A percentile compares a stretch with the other conserved stretches of the same genome.
Evolutionary conservation across 1,284 basidiomycete species (phyloP).

Genomic region (Cutaneotrichosporon mucoides): DNA sequence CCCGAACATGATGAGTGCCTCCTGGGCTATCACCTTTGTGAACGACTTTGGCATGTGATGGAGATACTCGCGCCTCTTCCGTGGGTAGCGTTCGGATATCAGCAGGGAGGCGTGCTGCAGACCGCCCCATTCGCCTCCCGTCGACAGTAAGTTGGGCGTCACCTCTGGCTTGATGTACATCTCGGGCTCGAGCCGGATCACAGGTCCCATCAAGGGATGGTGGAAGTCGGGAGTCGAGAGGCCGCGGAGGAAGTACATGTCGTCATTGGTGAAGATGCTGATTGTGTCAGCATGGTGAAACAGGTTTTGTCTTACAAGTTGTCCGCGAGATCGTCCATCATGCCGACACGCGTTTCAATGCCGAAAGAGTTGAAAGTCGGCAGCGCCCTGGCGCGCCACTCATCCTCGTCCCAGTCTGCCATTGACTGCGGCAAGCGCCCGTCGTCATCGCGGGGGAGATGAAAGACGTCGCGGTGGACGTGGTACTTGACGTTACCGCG

Average conservation of each 20-base stretch:
- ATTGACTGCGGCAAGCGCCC: constrained; percentile 6
- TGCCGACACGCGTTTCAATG: constrained; percentile 36
- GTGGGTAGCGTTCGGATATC: constrained; percentile 32
- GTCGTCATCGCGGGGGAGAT: constrained; percentile 33
- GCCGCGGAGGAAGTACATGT: constrained; percentile 39
- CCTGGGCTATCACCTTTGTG: constrained; percentile 27
- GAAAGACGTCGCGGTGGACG: constrained; percentile 38
- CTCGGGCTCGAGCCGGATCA: constrained; percentile 32
- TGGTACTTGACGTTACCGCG: constrained; percentile 32
- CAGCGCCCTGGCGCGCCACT: constrained; percentile 29
- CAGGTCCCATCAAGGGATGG: constrained; percentile 35
- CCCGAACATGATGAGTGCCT: constrained; percentile 39
- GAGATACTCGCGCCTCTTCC: constrained; percentile 30
- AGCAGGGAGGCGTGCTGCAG: constrained; percentile 34
- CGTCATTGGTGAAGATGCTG: constrained; percentile 41
- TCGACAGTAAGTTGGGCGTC: constrained; percentile 18
- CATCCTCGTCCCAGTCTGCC: constrained; percentile 20
- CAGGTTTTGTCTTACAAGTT: constrained; percentile 31
- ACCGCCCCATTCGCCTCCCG: constrained; percentile 42
- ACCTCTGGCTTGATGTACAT: constrained; percentile 27
- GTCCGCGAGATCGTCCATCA: constrained; percentile 32
- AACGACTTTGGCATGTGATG: constrained; percentile 40
- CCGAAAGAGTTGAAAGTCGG: constrained; percentile 43
- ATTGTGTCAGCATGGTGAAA: background rate
- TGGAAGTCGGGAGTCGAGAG: constrained; percentile 33